These are phyloP conservation scores for Diplodia intermedia DNA, from an alignment of 2,329 filamentous ascomycete species.

Conservation along the genomic window DNA sequence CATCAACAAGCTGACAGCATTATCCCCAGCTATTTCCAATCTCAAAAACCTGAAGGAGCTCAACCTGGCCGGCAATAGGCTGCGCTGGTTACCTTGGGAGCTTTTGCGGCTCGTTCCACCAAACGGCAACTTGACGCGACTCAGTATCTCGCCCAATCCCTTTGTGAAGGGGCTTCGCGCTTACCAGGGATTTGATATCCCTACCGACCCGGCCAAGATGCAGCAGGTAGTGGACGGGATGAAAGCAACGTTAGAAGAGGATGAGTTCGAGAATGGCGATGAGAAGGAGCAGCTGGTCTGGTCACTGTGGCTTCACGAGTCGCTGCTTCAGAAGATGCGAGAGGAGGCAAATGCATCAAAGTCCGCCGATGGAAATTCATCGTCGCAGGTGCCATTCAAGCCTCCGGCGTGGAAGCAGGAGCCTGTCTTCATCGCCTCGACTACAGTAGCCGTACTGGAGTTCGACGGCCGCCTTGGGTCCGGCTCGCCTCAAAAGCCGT, in stretches of 20 bases:
- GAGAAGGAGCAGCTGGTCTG: constrained; percentile 18
- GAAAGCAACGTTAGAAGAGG: constrained; percentile 4
- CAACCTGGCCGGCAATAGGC: constrained; percentile 69
- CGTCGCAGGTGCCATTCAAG: background rate
- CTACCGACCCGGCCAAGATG: constrained; percentile 46
- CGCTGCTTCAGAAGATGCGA: constrained; percentile 10
- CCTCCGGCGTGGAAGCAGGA: constrained; percentile 34
- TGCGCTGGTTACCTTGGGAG: constrained; percentile 68
- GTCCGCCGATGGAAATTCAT: background rate
- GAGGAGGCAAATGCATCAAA: constrained; percentile 1
- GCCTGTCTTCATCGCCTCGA: constrained; percentile 32
- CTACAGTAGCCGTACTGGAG: constrained; percentile 36
- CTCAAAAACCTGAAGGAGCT: constrained; percentile 66
- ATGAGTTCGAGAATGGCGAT: background rate
- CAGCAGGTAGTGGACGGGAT: background rate
- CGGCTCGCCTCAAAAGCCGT: constrained; percentile 14
- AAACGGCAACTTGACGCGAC: constrained; percentile 55
- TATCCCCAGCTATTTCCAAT: constrained; percentile 66
- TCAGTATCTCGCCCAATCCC: constrained; percentile 69
- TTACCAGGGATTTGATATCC: constrained; percentile 38
- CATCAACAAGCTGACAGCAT: constrained; percentile 65
- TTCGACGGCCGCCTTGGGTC: constrained; percentile 40
- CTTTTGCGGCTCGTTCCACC: constrained; percentile 62
- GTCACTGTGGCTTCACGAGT: constrained; percentile 23
- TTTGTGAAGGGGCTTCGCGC: constrained; percentile 56